Percentiles rank a stretch among this genome's conserved stretches.
phyloP scores from a whole-genome alignment of 768 basidiomycete species.

The Amanita rubescens region DNA sequence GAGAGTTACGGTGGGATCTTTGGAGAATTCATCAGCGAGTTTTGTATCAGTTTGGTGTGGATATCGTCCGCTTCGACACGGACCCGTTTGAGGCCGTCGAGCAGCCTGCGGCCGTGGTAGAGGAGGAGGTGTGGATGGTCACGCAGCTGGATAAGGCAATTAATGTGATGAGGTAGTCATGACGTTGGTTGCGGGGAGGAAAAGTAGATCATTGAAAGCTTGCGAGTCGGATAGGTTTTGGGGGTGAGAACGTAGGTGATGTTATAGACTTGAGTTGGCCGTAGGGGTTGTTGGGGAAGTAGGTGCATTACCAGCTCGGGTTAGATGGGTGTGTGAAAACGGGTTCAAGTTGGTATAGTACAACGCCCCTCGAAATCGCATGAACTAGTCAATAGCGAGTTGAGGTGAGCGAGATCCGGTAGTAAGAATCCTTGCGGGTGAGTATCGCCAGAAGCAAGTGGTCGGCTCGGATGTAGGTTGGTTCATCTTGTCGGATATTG shows the following conservation, averaged over 20 bases:
- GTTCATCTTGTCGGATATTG: no score
- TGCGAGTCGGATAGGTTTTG: constrained; percentile 63
- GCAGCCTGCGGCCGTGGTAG: constrained; percentile 74
- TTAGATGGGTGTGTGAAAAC: no score
- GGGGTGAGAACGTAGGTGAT: constrained; percentile 58
- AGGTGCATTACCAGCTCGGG: no score
- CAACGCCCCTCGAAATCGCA: no score
- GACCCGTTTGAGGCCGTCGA: constrained; percentile 65
- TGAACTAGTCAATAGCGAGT: no score
- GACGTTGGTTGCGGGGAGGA: constrained; percentile 82
- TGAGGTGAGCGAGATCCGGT: no score
- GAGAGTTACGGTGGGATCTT: no score
- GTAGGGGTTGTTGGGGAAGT: constrained; percentile 79
- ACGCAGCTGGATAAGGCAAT: constrained; percentile 75
- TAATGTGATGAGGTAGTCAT: constrained; percentile 91
- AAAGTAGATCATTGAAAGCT: constrained; percentile 75
- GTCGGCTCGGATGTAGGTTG: no score
- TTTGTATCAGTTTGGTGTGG: constrained; percentile 89
- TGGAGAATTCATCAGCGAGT: no score
- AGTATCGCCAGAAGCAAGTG: no score
- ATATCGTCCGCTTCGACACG: constrained; percentile 85
- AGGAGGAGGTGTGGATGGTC: constrained; percentile 83
- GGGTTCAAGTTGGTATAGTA: no score
- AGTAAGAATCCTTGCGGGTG: no score
- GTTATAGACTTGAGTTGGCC: constrained; percentile 76